These are phyloP conservation scores for Extremus antarcticus DNA, from an alignment of 495 filamentous ascomycete species.

Conservation along the genomic window DNA sequence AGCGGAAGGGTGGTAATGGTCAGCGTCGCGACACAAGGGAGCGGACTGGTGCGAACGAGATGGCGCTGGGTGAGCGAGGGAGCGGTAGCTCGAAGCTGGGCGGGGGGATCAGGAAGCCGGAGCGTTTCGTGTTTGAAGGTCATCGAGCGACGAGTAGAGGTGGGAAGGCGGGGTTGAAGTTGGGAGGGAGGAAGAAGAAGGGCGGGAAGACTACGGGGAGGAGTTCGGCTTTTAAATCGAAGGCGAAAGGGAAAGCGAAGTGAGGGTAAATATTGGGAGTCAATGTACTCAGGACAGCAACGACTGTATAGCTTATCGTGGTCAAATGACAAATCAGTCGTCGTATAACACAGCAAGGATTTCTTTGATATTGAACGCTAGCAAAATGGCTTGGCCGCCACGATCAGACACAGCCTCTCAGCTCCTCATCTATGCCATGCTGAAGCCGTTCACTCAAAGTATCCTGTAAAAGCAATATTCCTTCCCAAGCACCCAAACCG, in stretches of 20 bases:
- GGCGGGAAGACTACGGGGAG: conserved; percentile 35
- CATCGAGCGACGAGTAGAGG: conserved; percentile 62
- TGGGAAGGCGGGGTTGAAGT: conserved; percentile 41
- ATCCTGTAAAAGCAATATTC: too few species aligned
- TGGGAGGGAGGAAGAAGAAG: conserved; percentile 43
- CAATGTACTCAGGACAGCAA: too few species aligned
- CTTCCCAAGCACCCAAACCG: too few species aligned
- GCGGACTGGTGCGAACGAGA: conserved; percentile 1
- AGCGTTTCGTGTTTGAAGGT: conserved; percentile 80
- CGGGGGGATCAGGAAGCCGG: conserved; percentile 41
- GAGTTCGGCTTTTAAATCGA: conserved; percentile 40
- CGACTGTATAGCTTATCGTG: too few species aligned
- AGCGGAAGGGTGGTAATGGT: conserved; percentile 28
- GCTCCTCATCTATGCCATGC: too few species aligned
- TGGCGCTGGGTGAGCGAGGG: not conserved
- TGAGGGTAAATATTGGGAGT: too few species aligned
- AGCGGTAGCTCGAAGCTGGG: conserved; percentile 15
- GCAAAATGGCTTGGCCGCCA: too few species aligned
- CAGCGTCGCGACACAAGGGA: conserved; percentile 12
- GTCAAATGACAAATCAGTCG: too few species aligned
- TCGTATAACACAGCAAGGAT: too few species aligned
- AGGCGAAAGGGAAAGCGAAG: conserved; percentile 17
- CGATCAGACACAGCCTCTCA: too few species aligned
- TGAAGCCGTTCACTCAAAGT: too few species aligned
- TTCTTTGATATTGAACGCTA: too few species aligned